Evolutionary conservation across 2,329 filamentous ascomycete genomes (phyloP), one percentile per base, ranked within the genome.

Genomic region (Xylariaceae sp.): DNA sequence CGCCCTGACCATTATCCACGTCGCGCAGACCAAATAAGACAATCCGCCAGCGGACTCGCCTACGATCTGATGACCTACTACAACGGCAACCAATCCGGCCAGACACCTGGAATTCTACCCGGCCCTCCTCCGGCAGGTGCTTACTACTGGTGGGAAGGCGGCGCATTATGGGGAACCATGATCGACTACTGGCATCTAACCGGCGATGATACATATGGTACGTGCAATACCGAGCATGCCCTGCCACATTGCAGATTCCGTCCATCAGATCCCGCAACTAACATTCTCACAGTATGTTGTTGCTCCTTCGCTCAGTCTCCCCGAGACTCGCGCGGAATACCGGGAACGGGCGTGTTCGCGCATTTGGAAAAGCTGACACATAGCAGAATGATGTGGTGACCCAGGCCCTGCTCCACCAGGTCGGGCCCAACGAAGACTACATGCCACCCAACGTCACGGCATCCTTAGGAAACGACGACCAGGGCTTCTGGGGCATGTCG

Each of bases 401-500:
- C 35, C 56, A 61, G 47, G 65, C 59, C 2, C 41, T 73, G 44
- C 50, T 66, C 2, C 63, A 55, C 37, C 69, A 72, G 44, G 56
- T 61, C 22, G 67, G 67, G 3, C 57, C 60, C 1, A 57, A 65
- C 37, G 44, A 57, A 21, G 59, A 68, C 40, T 72, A 63, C 42
- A 68, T 69, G 65, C 69, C 68, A 3, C 46, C 51, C 3, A 66
- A 65, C 38, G 56, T 60, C 32, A 61, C 61, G 4, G 55, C 51
- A 10, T 56, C 54, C 3, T 41, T 61, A 23, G 69, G 70, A 31
- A 75, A 74, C 44, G 69, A 75, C 39, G 72, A 75, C 37, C 71
- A 75, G 52, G 68, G 71, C 5, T 80, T 81, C 50, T 82, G 78
- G 78, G 76, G 67, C 4, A 66, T 80, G 54, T 73, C 76, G 3